Base-by-base conservation (phyloP, 805 yeast genomes). In the Debaryomyces castellii region DNA sequence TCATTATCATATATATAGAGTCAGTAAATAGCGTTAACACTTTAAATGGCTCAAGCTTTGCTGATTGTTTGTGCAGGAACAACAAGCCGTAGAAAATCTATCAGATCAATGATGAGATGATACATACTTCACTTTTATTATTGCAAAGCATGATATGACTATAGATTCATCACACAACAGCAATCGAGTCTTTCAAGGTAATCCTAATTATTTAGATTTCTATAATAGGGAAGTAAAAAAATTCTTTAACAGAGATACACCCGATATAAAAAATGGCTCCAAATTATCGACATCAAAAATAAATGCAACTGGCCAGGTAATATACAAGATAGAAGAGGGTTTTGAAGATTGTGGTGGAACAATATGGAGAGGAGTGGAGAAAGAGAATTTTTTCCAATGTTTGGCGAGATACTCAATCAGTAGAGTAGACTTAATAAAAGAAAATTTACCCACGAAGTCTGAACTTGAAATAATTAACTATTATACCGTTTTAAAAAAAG, bases 331-430 rank as follows among this genome's bases (percentile, higher is more conserved):
- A n/a, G 40, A 38, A n/a, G 28, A 23, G 14, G 39, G 32, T 16
- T 47, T 24, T 27, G 43, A n/a, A n/a, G 18, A 21, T 16, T 27
- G 22, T 12, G 22, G 30, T 18, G 78, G 80, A 0, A 54, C 67
- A 5, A 40, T 49, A 16, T 82, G 87, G 87, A 55, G 71, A 1
- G 46, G 55, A 0, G 44, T 46, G 1, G 87, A 83, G 44, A 82
- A 82, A 51, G 77, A 76, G 17, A 33, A 45, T 11, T 83, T 83
- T 57, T 83, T 81, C 57, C 64, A 66, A 17, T 65, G 73, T 18
- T 55, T 83, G 25, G 71, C 77, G 1, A 62, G 82, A 27, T 74
- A 68, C 52, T 74, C 83, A 2, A 81, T 80, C 18, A 72, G 71
- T 43, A 54, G 73, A n/a, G 43, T 69, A 1, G 80, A 78, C 7